Conservation (phyloP, 352 stramenopile genomes). For the Globisporangium nunn region DNA sequence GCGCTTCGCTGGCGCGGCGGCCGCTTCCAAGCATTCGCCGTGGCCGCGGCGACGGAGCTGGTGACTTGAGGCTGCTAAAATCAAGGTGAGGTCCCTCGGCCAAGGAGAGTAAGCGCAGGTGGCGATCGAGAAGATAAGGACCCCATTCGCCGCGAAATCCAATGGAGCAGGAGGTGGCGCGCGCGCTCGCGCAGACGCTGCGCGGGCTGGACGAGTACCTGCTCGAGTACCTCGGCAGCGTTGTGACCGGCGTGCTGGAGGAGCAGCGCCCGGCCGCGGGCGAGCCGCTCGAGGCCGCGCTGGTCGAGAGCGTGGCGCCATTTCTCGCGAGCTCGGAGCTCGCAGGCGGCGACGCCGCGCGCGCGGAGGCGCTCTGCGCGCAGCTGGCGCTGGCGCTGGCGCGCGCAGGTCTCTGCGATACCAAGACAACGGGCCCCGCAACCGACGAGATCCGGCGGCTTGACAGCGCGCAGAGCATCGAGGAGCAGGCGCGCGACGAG, state of each 20-base stretch:
- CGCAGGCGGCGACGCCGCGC: conserved; percentile 27
- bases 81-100: no score
- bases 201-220: conserved; percentile 55
- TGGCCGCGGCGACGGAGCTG: no score
- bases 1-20: no score
- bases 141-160: no score
- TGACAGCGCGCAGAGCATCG: conserved; percentile 58
- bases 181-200: conserved; percentile 44
- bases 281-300: conserved; percentile 27
- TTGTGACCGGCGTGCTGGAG: conserved; percentile 35
- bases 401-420: conserved; percentile 14
- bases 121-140: no score
- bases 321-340: conserved; percentile 62
- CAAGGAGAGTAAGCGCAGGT: no score
- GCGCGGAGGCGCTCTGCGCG: conserved; percentile 29
- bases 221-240: conserved; percentile 61
- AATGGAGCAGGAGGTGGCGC: conserved; percentile 35
- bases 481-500: conserved; percentile 54
- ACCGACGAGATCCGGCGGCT: conserved; percentile 43
- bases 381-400: conserved; percentile 33
- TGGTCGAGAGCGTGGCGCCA: conserved; percentile 57
- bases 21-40: no score
- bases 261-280: conserved; percentile 29
- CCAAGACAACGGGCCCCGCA: conserved; percentile 11
- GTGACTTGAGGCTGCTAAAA: no score